Evolutionary conservation across 805 yeast genomes (phyloP).

Genomic region (Candida xiaguanensis): DNA sequence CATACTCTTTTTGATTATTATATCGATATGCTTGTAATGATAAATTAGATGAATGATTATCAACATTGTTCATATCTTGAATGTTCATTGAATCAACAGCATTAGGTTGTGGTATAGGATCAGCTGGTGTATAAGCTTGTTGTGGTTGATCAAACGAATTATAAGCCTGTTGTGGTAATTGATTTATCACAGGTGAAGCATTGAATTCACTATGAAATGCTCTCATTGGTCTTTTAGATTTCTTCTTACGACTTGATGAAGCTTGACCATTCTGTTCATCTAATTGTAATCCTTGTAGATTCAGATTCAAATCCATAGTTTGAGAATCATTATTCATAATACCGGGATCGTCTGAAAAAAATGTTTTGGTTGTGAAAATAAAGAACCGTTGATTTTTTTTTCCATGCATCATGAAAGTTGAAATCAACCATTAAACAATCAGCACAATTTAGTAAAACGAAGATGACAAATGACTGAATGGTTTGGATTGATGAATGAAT

Average conservation of each 20-base stretch:
- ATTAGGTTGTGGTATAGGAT: background rate
- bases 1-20: constrained; percentile 21
- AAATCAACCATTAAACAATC: no score
- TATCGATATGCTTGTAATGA: constrained; percentile 15
- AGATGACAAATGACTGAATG: no score
- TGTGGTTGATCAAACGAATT: no score
- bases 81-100: constrained; percentile 6
- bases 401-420: no score
- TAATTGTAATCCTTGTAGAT: constrained; percentile 6
- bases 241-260: constrained; percentile 9
- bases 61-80: constrained; percentile 7
- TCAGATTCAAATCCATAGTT: background rate
- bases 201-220: constrained; percentile 26
- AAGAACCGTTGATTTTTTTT: background rate
- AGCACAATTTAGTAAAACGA: no score
- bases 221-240: constrained; percentile 28
- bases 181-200: constrained; percentile 4
- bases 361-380: background rate
- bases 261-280: background rate
- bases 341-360: background rate
- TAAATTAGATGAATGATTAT: constrained; percentile 2
- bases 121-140: no score
- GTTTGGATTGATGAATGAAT: no score
- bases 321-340: background rate
- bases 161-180: constrained; percentile 3